Base-by-base conservation (phyloP, 2,329 filamentous ascomycete species). In the Beauveria pseudobassiana region DNA sequence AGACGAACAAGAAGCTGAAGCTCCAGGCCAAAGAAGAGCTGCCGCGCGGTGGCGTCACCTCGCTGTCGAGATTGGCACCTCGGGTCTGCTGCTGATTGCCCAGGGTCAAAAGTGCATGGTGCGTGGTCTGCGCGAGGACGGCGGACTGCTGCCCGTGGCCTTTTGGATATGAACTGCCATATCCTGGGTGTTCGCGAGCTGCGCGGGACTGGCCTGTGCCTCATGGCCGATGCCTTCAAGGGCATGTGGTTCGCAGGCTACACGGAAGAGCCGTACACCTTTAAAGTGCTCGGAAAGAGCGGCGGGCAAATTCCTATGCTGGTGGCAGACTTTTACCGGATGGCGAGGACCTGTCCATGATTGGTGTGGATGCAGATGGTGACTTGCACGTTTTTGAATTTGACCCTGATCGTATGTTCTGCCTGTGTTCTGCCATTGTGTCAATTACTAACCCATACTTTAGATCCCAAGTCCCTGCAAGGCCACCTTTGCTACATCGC, bases 41-140 rank as follows among this genome's bases (percentile, higher is more conserved):
- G 28, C 83, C 85, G n/a, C 90, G 95, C 55, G 95, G 95, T 10
- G 91, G 91, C 4, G 91, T 99, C 26, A 96, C 93, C 16, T 89
- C 91, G 0, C 75, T 99, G 12, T 91, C 1, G 88, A 90, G 65
- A 88, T 96, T 60, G 93, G 90, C 48, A 91, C 87, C 0, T 92
- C 95, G 74, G 95, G 90, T 1, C 91, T 93, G 67, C 86, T 96
- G 81, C 87, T 95, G 64, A 90, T 90, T 46, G 92, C 93, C 0
- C 95, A 99, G 71, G 95, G 95, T 1, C 93, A 97, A 70, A 99
- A 99, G 75, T 93, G 92, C 73, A 96, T 99, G 89, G 92, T 99
- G 1, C 84, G 95, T 63, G 95, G 95, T 46, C 81, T 99, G 3
- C 97, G 97, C 73, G 95, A 99, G 73, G 95, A 99, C 71, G 91